Evolutionary conservation across 306 rosid genomes (phyloP).

Genomic region (Pterocarpus santalinus): DNA sequence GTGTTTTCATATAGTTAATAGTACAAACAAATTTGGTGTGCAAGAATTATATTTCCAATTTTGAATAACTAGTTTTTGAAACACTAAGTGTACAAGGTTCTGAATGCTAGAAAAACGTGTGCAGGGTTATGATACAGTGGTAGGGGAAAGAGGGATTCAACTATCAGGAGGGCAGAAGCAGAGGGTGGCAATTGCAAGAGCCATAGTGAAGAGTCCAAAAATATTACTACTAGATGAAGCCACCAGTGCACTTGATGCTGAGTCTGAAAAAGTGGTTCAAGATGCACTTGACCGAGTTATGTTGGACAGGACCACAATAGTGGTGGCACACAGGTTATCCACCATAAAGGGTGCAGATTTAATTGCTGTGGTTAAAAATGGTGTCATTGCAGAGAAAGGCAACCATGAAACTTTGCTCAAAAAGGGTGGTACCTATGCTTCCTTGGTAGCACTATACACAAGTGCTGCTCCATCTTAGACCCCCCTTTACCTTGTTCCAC

Average conservation of each 20-base stretch:
- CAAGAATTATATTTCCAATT: not conserved
- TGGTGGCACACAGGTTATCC: slow-evolving; percentile 78
- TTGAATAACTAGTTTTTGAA: not conserved
- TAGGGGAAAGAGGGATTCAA: slow-evolving; percentile 79
- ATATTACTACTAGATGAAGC: slow-evolving; percentile 80
- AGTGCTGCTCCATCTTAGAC: slow-evolving; percentile 53
- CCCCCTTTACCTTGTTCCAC: not conserved
- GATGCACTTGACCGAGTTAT: slow-evolving; percentile 74
- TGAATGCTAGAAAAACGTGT: slow-evolving; percentile 10
- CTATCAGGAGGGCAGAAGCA: slow-evolving; percentile 90
- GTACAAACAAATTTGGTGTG: not conserved
- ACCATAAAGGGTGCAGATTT: slow-evolving; percentile 69
- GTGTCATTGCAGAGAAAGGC: slow-evolving; percentile 77
- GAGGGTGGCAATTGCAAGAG: slow-evolving; percentile 81
- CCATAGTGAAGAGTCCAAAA: slow-evolving; percentile 72
- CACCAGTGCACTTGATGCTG: slow-evolving; percentile 86
- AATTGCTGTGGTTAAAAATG: slow-evolving; percentile 77
- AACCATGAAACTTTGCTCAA: slow-evolving; percentile 68
- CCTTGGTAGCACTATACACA: slow-evolving; percentile 67
- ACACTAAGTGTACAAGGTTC: not conserved
- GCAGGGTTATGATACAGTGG: slow-evolving; percentile 76
- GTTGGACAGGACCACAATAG: slow-evolving; percentile 69
- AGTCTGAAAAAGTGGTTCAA: slow-evolving; percentile 76
- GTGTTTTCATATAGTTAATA: no score
- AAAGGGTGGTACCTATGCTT: slow-evolving; percentile 68